Conservation (phyloP, 768 basidiomycete genomes). For the Russula griseocarnosa region DNA sequence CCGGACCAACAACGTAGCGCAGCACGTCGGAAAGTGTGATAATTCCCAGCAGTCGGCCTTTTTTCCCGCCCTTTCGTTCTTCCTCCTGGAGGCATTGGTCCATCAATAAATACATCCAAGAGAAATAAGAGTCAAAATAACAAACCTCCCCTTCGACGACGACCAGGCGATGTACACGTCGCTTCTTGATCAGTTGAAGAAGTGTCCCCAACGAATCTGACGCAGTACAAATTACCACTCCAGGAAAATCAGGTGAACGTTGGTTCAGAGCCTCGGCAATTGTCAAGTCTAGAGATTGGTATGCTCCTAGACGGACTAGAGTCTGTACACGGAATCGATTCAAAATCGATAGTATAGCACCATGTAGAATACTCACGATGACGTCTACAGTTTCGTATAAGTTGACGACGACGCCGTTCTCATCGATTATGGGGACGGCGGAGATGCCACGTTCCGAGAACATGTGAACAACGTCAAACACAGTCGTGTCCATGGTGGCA, state of each 20-base stretch:
- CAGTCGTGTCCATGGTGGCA: slow-evolving; percentile 83
- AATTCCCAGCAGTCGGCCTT: slow-evolving; percentile 78
- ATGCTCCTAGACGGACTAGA: slow-evolving; percentile 88
- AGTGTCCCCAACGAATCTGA: slow-evolving; percentile 88
- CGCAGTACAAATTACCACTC: slow-evolving; percentile 93
- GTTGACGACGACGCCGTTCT: slow-evolving; percentile 89
- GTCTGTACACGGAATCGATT: slow-evolving; percentile 50
- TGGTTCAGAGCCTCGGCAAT: slow-evolving; percentile 89
- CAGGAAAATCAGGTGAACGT: slow-evolving; percentile 91
- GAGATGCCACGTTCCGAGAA: slow-evolving; percentile 94
- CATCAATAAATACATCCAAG: slow-evolving; percentile 7
- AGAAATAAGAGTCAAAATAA: slow-evolving; percentile 13
- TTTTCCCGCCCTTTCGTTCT: slow-evolving; percentile 73
- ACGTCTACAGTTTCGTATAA: slow-evolving; percentile 99
- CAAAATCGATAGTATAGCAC: background rate
- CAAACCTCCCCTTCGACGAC: slow-evolving; percentile 89
- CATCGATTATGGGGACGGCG: slow-evolving; percentile 94
- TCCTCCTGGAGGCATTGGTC: slow-evolving; percentile 55
- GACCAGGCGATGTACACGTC: slow-evolving; percentile 89
- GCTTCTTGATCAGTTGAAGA: slow-evolving; percentile 86
- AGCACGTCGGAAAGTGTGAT: slow-evolving; percentile 88
- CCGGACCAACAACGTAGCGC: slow-evolving; percentile 66
- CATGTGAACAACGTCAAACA: slow-evolving; percentile 98
- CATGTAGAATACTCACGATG: slow-evolving; percentile 58
- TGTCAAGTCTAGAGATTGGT: slow-evolving; percentile 92